Base-by-base conservation (phyloP, 2,329 filamentous ascomycete genomes). In the Talaromyces sp. region DNA sequence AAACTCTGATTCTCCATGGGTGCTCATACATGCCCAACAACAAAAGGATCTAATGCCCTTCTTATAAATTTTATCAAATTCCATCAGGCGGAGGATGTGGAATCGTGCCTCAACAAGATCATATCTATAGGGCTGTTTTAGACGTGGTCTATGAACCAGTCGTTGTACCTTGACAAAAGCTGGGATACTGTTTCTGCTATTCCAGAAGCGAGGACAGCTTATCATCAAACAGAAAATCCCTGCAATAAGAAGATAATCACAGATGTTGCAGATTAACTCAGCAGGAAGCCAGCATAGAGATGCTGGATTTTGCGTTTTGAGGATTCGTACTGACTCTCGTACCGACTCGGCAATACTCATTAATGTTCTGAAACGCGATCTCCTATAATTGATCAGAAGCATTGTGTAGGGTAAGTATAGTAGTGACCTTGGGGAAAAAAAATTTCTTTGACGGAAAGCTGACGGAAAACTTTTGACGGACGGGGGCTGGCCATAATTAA, bases 141-240 rank as follows among this genome's bases (percentile, higher is more conserved):
- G 53, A 23, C 59, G 53, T 52, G 59, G 36, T 36, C 28, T 28
- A 31, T 51, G 27, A 23, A 57, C 18, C 28, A 51, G 54, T 14
- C 28, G 53, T n/a, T 51, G 55, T 23, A 57, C 54, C 30, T 61
- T 40, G 30, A 34, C 31, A 23, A 57, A 61, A 27, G 23, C 16
- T n/a, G 59, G 59, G 28, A 61, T 57, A 8, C 44, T 34, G 31
- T n/a, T 57, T 61, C 59, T 52, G 44, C 16, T 16, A 61, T 57
- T 14, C 59, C 59, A 61, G 59, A 52, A 51, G 31, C 53, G 42
- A 40, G 42, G 30, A 42, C 42, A 53, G 27, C 54, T 33, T 57
- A 57, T 61, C 59, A 57, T 57, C 18, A 57, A 6, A 52, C 54
- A 61, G 53, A 61, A 61, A 16, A 23, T 61, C 42, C 57, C 59